phyloP scores from a whole-genome alignment of 2,329 filamentous ascomycete species.

The Teratosphaeria destructans region DNA sequence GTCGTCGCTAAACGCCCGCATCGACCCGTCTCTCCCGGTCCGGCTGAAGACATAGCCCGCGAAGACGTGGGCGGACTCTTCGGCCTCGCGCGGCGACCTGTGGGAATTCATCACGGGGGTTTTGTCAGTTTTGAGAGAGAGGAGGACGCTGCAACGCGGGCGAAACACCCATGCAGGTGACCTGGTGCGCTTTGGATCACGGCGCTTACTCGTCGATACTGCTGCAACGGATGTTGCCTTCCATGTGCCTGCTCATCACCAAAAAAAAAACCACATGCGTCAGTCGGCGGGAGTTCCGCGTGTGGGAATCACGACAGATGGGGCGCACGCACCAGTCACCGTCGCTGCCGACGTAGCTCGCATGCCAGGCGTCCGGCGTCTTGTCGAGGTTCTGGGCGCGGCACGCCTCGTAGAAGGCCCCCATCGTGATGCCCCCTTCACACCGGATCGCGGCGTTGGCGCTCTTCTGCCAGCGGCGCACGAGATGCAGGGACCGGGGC shows the following conservation, averaged over 20 bases:
- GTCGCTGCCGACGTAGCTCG: conserved; percentile 22
- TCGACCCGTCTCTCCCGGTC: conserved; percentile 8
- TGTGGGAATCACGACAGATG: no score
- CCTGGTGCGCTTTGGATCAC: background rate
- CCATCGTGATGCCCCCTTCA: conserved; percentile 13
- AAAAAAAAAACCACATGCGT: background rate
- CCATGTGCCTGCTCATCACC: conserved; percentile 17
- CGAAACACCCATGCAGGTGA: background rate
- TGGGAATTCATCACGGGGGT: background rate
- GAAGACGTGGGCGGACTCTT: conserved; percentile 5
- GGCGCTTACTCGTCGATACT: conserved; percentile 17
- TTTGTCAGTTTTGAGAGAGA: background rate
- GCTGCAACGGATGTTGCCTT: conserved; percentile 22
- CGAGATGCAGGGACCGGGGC: conserved; percentile 7
- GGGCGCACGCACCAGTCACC: conserved; percentile 17
- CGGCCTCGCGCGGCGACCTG: conserved; percentile 2
- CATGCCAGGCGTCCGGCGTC: conserved; percentile 16
- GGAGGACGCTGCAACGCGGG: background rate
- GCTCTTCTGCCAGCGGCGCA: conserved; percentile 12
- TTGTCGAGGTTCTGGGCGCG: background rate
- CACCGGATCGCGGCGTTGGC: conserved; percentile 9
- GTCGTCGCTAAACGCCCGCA: conserved; percentile 12
- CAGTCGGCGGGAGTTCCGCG: background rate
- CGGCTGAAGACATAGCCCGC: conserved; percentile 10
- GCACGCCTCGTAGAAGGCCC: conserved; percentile 6